Percentiles rank a stretch among this genome's conserved stretches.
Conservation (phyloP, 1,284 basidiomycete genomes). For the Trichosporon asahii region DNA sequence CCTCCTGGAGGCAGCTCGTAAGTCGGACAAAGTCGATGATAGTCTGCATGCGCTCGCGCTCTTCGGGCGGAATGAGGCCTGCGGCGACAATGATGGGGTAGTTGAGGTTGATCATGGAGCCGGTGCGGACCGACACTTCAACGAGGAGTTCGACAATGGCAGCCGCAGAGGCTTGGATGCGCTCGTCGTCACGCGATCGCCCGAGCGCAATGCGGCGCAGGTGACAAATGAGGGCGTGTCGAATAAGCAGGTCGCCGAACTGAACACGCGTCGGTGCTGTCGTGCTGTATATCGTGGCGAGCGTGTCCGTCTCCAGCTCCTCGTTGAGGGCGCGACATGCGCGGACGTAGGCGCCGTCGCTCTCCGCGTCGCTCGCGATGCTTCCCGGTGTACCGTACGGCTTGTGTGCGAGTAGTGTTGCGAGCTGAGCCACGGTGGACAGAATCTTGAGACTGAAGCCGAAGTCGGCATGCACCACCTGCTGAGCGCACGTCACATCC, state of each 20-base stretch:
- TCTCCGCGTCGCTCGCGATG: neutral
- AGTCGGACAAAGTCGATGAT: constrained; percentile 20
- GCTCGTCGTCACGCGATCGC: neutral
- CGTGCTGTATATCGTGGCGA: constrained; percentile 21
- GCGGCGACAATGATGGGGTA: constrained; percentile 20
- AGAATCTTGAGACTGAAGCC: constrained; percentile 20
- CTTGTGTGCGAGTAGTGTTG: constrained; percentile 15
- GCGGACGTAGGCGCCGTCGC: constrained; percentile 2
- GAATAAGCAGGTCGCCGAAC: constrained; percentile 21
- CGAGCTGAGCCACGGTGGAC: constrained; percentile 17
- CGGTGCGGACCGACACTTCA: constrained; percentile 19
- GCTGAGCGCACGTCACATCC: constrained; percentile 19
- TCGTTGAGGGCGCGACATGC: constrained; percentile 19
- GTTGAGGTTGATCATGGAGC: constrained; percentile 22
- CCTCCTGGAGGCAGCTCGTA: constrained; percentile 15
- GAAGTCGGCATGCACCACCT: constrained; percentile 21
- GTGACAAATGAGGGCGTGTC: constrained; percentile 20
- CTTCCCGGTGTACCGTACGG: neutral
- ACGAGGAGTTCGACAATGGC: constrained; percentile 20
- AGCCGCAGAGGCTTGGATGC: constrained; percentile 14
- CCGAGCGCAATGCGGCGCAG: constrained; percentile 18
- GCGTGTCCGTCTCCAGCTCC: constrained; percentile 18
- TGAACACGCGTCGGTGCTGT: constrained; percentile 20
- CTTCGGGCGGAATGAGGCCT: constrained; percentile 8
- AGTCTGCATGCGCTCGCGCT: constrained; percentile 17